These are phyloP conservation scores for Nitzschia palea DNA, from an alignment of 108 stramenopile species.

Conservation along the genomic window DNA sequence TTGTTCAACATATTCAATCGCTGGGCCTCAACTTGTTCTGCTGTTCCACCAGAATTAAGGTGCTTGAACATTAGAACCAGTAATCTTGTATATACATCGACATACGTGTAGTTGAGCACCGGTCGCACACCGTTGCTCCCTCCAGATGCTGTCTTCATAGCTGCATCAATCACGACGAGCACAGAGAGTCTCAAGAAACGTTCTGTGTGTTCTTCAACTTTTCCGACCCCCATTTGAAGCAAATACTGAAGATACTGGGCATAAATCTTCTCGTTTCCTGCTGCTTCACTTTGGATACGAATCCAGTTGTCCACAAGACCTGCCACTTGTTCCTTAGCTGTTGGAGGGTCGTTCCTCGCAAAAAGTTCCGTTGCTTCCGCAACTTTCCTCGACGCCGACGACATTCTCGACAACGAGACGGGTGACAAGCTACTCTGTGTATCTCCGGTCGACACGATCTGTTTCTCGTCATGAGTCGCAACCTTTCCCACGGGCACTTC, in stretches of 20 bases:
- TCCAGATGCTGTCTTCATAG: conserved; percentile 52
- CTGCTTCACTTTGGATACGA: conserved; percentile 83
- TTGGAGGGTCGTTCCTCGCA: conserved; percentile 70
- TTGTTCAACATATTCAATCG: conserved; percentile 89
- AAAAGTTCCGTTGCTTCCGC: conserved; percentile 70
- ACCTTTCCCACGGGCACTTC: not conserved
- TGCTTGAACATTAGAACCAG: conserved; percentile 86
- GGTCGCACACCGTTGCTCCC: conserved; percentile 32
- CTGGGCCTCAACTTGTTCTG: conserved; percentile 66
- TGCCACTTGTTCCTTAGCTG: conserved; percentile 86
- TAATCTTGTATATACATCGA: conserved; percentile 94
- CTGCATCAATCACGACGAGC: conserved; percentile 89
- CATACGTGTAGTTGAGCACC: conserved; percentile 79
- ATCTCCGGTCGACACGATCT: not conserved
- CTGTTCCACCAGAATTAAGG: conserved; percentile 64
- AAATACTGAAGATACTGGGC: conserved; percentile 90
- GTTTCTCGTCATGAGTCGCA: not conserved
- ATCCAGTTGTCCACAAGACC: conserved; percentile 95
- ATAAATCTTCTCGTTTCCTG: conserved; percentile 85
- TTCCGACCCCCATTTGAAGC: conserved; percentile 89
- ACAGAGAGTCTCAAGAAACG: conserved; percentile 93
- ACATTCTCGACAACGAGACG: conserved; percentile 53
- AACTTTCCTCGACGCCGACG: conserved; percentile 56
- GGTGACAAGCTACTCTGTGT: conserved; percentile 64
- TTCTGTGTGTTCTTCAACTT: conserved; percentile 89